Percentiles rank a stretch among this genome's conserved stretches.
Conservation (phyloP, 345 rosid genomes). For the Trapa incisa region DNA sequence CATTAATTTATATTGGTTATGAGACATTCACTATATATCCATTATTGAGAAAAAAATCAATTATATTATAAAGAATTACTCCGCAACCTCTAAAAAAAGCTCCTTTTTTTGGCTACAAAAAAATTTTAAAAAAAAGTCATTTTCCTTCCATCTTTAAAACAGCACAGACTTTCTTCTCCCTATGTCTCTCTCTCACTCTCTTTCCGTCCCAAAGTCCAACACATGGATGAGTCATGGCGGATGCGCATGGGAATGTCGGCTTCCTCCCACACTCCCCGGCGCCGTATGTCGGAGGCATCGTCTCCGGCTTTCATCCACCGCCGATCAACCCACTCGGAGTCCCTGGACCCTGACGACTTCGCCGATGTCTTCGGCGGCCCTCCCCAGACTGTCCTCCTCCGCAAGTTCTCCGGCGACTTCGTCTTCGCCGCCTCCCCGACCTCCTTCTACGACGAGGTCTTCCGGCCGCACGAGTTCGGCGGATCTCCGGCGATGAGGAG, state of each 20-base stretch:
- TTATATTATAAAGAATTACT: neutral
- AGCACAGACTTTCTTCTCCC: neutral
- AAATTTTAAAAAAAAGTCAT: neutral
- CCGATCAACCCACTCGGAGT: constrained; percentile 4
- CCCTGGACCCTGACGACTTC: constrained; percentile 46
- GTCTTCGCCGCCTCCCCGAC: constrained; percentile 11
- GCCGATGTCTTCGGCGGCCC: constrained; percentile 92
- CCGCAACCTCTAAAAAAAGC: neutral
- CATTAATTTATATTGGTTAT: too few species aligned
- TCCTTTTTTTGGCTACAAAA: neutral
- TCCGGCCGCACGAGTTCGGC: constrained; percentile 30
- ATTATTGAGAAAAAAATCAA: too few species aligned
- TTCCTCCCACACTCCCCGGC: constrained; percentile 32
- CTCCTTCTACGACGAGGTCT: constrained; percentile 58
- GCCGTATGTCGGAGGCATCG: constrained; percentile 20
- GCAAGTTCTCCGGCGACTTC: constrained; percentile 55
- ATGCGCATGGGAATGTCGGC: constrained; percentile 47
- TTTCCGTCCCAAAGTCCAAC: neutral
- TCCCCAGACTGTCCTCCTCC: constrained; percentile 47
- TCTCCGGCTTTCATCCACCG: neutral
- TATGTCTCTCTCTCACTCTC: constrained; percentile 1
- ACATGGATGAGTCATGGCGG: constrained; percentile 83
- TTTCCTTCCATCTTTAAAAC: neutral
- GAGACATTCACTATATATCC: too few species aligned
- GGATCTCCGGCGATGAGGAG: constrained; percentile 18